These are phyloP conservation scores for Berberis thunbergii DNA, from an alignment of 164 flowering plant species.

Conservation along the genomic window DNA sequence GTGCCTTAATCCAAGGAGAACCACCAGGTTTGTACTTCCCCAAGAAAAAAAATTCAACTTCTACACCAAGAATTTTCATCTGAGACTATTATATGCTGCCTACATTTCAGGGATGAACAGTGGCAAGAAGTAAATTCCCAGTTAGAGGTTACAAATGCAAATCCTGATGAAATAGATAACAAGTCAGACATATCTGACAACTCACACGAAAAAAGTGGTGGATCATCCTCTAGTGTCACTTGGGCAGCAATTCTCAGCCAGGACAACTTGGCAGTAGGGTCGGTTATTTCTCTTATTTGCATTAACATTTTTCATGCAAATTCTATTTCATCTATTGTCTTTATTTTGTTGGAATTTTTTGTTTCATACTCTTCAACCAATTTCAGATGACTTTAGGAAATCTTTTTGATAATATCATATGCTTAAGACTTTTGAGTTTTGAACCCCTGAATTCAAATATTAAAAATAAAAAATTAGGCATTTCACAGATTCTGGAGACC, in stretches of 20 bases:
- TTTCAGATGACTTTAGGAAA: no score
- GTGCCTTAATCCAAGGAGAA: conserved; percentile 43
- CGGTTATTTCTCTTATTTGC: conserved; percentile 5
- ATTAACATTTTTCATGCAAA: neutral
- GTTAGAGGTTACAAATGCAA: conserved; percentile 22
- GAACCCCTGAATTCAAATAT: no score
- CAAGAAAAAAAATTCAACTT: neutral
- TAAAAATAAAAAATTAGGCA: no score
- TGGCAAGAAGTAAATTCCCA: conserved; percentile 21
- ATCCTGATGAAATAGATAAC: conserved; percentile 26
- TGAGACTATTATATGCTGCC: conserved; percentile 5
- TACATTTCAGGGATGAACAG: conserved; percentile 35
- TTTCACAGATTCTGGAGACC: no score
- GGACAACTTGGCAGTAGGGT: conserved; percentile 48
- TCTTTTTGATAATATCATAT: no score
- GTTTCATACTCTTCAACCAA: no score
- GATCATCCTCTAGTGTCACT: conserved; percentile 41
- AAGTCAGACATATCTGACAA: conserved; percentile 46
- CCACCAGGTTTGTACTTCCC: conserved; percentile 23
- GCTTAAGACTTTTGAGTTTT: no score
- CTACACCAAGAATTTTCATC: neutral
- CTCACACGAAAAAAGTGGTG: conserved; percentile 19
- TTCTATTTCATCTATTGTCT: no score
- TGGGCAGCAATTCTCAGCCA: conserved; percentile 23
- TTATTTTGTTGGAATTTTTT: no score